Percentiles rank a stretch among this genome's conserved stretches.
These are phyloP conservation scores for Microbotryum lychnidis-dioicae DNA, from an alignment of 1,284 basidiomycete species.

Conservation along the genomic window DNA sequence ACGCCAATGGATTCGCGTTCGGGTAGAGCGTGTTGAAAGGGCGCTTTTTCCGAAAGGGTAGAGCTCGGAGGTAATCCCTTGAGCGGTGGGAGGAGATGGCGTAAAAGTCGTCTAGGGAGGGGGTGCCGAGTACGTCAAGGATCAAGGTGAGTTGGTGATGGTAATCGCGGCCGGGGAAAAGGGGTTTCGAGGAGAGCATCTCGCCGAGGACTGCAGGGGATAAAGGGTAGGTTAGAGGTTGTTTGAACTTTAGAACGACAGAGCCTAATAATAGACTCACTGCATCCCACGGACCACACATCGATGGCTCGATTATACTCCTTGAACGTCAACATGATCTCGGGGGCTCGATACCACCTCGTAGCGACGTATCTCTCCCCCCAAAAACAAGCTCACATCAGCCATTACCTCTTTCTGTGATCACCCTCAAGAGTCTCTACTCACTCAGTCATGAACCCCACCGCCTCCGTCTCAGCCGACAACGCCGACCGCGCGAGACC, in stretches of 20 bases:
- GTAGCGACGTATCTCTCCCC: conserved; percentile 41
- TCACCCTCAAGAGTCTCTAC: background rate
- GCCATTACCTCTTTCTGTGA: background rate
- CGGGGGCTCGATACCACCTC: conserved; percentile 86
- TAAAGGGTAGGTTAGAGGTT: background rate
- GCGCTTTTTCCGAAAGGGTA: conserved; percentile 81
- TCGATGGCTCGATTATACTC: conserved; percentile 92
- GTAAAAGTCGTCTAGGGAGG: conserved; percentile 54
- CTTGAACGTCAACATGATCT: conserved; percentile 94
- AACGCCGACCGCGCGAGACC: conserved; percentile 33
- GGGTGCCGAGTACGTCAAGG: conserved; percentile 53
- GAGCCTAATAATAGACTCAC: background rate
- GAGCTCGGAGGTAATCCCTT: conserved; percentile 82
- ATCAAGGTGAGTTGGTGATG: conserved; percentile 51
- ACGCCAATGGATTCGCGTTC: conserved; percentile 72
- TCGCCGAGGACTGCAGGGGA: conserved; percentile 65
- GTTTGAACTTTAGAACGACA: background rate
- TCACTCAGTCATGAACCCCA: conserved; percentile 38
- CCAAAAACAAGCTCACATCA: background rate
- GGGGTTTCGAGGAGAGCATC: conserved; percentile 77
- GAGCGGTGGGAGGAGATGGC: conserved; percentile 68
- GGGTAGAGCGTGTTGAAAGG: conserved; percentile 60
- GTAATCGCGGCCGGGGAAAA: conserved; percentile 92
- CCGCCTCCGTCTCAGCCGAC: conserved; percentile 32
- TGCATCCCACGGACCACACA: conserved; percentile 44